A percentile compares a stretch with the other conserved stretches of the same genome.
phyloP scores from a whole-genome alignment of 768 basidiomycete genomes.

The Termitomyces sp. region DNA sequence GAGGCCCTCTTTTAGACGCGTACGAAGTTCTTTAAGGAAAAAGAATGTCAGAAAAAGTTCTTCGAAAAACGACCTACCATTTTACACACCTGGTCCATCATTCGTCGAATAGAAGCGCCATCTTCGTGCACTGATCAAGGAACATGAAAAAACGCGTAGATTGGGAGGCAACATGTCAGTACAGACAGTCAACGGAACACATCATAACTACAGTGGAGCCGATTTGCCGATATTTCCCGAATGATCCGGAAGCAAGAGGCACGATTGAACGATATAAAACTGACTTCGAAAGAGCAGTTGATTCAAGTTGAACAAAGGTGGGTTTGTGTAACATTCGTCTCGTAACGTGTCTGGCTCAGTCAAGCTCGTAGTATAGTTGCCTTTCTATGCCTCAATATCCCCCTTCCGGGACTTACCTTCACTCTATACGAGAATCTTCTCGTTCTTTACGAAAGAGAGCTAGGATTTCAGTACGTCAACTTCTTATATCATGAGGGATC shows the following conservation, averaged over 20 bases:
- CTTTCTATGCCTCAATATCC: slow-evolving; percentile 32
- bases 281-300: too few relatives aligned
- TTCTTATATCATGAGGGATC: neutral
- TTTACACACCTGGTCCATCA: slow-evolving; percentile 8
- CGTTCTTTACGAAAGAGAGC: slow-evolving; percentile 41
- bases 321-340: neutral
- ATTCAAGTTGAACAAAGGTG: neutral
- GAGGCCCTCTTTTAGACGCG: slow-evolving; percentile 47
- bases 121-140: neutral
- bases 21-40: slow-evolving; percentile 44
- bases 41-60: neutral
- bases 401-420: slow-evolving; percentile 42
- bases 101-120: slow-evolving; percentile 7
- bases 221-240: too few relatives aligned
- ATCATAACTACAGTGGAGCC: too few relatives aligned
- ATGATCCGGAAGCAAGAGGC: too few relatives aligned
- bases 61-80: neutral
- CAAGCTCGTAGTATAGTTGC: neutral
- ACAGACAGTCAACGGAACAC: too few relatives aligned
- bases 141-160: neutral
- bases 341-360: neutral
- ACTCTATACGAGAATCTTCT: slow-evolving; percentile 53
- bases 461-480: slow-evolving; percentile 48
- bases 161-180: slow-evolving; percentile 1
- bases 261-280: too few relatives aligned